A percentile compares a stretch with the other conserved stretches of the same genome.
Evolutionary conservation across 164 flowering plant genomes (phyloP).

Genomic region (Magnolia officinalis): DNA sequence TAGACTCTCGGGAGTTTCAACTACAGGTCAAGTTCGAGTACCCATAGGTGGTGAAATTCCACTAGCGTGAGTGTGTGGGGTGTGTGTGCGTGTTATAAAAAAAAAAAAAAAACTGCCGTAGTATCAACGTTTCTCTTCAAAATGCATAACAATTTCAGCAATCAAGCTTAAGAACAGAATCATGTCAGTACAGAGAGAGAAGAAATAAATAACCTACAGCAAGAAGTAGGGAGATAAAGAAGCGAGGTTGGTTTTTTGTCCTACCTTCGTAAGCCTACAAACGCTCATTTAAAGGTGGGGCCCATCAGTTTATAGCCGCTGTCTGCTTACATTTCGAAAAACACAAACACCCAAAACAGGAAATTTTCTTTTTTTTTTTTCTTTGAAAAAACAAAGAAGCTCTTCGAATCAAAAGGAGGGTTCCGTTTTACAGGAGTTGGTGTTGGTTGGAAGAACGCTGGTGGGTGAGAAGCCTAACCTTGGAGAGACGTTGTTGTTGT

Average conservation of each 20-base stretch:
- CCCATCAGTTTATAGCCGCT: neutral
- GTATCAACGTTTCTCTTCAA: too few species aligned
- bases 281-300: neutral
- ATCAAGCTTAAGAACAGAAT: too few species aligned
- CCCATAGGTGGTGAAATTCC: too few species aligned
- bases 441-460: slow-evolving; percentile 40
- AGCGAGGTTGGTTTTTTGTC: neutral
- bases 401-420: slow-evolving; percentile 4
- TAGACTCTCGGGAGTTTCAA: too few species aligned
- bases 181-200: neutral
- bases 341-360: neutral
- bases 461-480: slow-evolving; percentile 37
- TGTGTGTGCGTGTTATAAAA: too few species aligned
- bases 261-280: neutral
- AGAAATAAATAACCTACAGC: neutral
- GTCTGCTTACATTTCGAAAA: neutral
- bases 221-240: neutral
- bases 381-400: too few species aligned
- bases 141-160: too few species aligned
- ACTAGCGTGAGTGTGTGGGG: too few species aligned
- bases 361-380: neutral
- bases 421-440: slow-evolving; percentile 21
- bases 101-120: too few species aligned
- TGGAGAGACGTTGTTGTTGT: slow-evolving; percentile 6
- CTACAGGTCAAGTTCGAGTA: too few species aligned